Evolutionary conservation across 495 filamentous ascomycete genomes (phyloP).

Genomic region (Neurospora sp.): DNA sequence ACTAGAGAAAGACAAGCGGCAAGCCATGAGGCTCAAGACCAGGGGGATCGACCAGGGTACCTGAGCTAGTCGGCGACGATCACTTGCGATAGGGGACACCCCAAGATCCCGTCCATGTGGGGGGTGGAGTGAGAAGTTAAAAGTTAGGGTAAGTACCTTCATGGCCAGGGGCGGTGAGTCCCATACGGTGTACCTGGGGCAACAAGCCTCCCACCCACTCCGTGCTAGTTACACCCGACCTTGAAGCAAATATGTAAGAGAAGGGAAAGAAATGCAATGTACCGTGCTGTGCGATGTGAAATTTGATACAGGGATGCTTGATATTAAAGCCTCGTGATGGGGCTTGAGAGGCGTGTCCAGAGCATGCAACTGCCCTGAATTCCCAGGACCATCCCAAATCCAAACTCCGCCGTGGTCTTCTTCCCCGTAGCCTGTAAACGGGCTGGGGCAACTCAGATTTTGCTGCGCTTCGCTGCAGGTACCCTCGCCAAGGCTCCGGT

Average conservation of each 20-base stretch:
- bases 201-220: neutral
- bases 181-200: neutral
- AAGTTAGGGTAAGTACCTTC: neutral
- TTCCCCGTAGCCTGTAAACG: neutral
- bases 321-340: neutral
- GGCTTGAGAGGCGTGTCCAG: neutral
- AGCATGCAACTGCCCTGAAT: neutral
- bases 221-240: neutral
- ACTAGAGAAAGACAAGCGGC: neutral
- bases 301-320: neutral
- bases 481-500: constrained; percentile 7
- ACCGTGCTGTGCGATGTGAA: neutral
- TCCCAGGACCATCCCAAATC: neutral
- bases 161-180: neutral
- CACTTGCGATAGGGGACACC: neutral
- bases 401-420: neutral
- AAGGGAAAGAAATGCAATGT: neutral
- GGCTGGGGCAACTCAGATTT: neutral
- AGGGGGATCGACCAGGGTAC: neutral
- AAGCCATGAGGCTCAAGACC: neutral
- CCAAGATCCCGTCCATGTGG: neutral
- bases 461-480: constrained; percentile 13
- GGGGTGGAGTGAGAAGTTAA: neutral
- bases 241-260: neutral
- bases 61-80: neutral